Percentiles rank a stretch among this genome's conserved stretches.
Conservation (phyloP, 106 monocot genomes). For the Agapanthus africanus region DNA sequence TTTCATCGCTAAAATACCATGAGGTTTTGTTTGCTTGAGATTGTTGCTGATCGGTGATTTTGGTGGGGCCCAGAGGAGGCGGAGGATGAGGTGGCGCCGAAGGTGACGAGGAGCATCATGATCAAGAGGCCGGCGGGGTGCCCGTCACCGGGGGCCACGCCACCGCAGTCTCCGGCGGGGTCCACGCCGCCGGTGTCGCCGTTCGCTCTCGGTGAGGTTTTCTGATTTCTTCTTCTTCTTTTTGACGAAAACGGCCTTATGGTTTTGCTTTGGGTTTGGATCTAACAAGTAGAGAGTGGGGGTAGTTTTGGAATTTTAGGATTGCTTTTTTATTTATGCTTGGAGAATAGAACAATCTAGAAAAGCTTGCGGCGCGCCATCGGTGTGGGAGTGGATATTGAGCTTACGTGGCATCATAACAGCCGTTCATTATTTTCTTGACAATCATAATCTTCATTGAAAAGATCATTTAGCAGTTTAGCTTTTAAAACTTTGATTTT, state of each 20-base stretch:
- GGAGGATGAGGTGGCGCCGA: conserved; percentile 38
- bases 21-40: no score
- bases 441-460: no score
- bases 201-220: conserved; percentile 74
- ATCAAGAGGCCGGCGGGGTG: conserved; percentile 71
- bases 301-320: conserved; percentile 1
- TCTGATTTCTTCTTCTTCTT: no score
- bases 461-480: no score
- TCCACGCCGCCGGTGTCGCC: conserved; percentile 83
- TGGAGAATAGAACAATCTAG: not conserved
- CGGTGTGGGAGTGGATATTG: no score
- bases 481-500: no score
- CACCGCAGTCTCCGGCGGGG: conserved; percentile 59
- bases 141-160: conserved; percentile 52
- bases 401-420: not conserved
- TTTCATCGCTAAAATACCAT: not conserved
- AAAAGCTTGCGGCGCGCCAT: no score
- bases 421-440: not conserved
- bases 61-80: conserved; percentile 13
- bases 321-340: not conserved
- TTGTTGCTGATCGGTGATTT: not conserved
- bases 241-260: not conserved
- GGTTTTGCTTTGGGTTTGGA: not conserved
- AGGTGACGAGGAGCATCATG: conserved; percentile 92
- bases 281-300: not conserved